Evolutionary conservation across 257 asterid species (phyloP).

Genomic region (Solanum pennellii): DNA sequence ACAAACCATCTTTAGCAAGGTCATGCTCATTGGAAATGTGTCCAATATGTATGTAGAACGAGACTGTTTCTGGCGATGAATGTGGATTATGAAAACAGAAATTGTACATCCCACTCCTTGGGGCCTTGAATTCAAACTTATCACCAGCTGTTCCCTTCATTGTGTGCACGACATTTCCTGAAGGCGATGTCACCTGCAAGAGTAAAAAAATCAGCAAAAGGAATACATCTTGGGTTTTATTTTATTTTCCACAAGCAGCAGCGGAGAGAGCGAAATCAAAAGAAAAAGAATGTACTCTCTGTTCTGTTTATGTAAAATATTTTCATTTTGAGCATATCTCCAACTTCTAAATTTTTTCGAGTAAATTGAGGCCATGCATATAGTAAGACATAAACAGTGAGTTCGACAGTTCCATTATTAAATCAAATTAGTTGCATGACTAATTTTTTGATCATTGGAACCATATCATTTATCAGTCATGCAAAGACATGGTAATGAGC

Average conservation of each 20-base stretch:
- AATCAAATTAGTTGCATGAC: neutral
- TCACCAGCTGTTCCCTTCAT: constrained; percentile 60
- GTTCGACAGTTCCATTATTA: neutral
- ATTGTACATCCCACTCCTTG: constrained; percentile 70
- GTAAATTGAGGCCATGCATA: neutral
- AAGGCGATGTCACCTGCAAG: constrained; percentile 63
- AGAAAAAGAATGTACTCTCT: neutral
- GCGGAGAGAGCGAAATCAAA: neutral
- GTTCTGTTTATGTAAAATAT: neutral
- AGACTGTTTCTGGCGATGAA: constrained; percentile 63
- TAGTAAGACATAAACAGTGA: neutral
- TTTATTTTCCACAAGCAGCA: neutral
- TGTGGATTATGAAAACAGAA: constrained; percentile 82
- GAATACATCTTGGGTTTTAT: neutral
- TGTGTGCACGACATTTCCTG: constrained; percentile 36
- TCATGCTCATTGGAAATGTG: constrained; percentile 66
- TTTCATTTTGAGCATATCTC: neutral
- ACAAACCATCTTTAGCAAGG: constrained; percentile 86
- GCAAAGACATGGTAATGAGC: neutral
- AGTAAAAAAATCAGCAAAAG: constrained; percentile 3
- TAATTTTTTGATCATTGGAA: neutral
- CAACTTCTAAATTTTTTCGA: neutral
- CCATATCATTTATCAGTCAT: neutral
- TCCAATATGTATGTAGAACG: constrained; percentile 80
- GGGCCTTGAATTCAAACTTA: constrained; percentile 74